Evolutionary conservation across 345 rosid genomes (phyloP), one percentile per base, ranked within the genome.

Genomic region (Acer yangbiense): DNA sequence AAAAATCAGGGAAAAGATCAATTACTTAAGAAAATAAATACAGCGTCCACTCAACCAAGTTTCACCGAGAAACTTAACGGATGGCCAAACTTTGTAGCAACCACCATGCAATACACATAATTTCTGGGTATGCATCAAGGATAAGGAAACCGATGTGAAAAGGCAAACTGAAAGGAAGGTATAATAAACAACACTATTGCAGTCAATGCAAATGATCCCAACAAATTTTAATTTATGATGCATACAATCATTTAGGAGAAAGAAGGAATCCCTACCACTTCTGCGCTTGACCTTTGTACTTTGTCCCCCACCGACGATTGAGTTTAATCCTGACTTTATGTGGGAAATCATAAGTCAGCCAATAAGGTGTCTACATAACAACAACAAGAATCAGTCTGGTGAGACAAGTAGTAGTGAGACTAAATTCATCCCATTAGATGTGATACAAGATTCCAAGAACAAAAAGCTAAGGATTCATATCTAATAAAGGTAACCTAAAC

Each of bases 241-340:
- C 68, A 73, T 74, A 44, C 2, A 16, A 64, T 29, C 70, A 64
- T 64, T 27, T 64, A 17, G 6, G n/a, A 18, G 43, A 23, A 14
- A 39, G 75, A 72, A 13, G 9, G 18, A 46, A 11, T 17, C 29
- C 83, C 85, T 78, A 90, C 95, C 97, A 92, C 66, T 90, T 92
- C 80, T 92, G 94, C 35, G 97, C 92, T 85, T 92, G 97, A 79
- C 97, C 97, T 84, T 87, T 92, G 76, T 88, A 92, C 65, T 90
- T 85, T 18, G 90, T 85, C 48, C 91, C 86, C 97, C 97, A 88
- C 46, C 80, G 76, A 62, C 85, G 81, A 69, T 87, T 87, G 48
- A 92, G 88, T 66, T 85, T 90, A 17, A 83, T 73, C 62, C 82
- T 86, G 70, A 79, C 84, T 71, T 83, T 72, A 50, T 62, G 77